These are phyloP conservation scores for Fomitopsis betulina DNA, from an alignment of 1,284 basidiomycete genomes.

Conservation along the genomic window DNA sequence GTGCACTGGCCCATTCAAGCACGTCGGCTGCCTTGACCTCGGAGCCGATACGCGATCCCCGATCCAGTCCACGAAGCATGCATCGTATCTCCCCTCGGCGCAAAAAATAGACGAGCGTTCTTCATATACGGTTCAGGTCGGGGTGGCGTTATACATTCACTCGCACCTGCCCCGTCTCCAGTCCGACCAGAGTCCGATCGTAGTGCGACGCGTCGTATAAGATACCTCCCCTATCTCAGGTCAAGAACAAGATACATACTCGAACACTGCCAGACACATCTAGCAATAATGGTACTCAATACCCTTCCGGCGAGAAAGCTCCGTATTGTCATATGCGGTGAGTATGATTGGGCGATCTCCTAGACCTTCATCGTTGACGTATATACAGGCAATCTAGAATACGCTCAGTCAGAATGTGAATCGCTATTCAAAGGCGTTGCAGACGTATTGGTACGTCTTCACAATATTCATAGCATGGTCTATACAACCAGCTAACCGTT, in stretches of 20 bases:
- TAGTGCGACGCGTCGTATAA: neutral
- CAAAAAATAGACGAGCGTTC: too few species aligned
- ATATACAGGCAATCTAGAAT: neutral
- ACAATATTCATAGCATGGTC: neutral
- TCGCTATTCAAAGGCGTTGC: slow-evolving; percentile 63
- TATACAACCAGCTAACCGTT: neutral
- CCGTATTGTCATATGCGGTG: neutral
- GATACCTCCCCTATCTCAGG: neutral
- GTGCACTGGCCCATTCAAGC: too few species aligned
- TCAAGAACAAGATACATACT: neutral
- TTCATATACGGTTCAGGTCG: too few species aligned
- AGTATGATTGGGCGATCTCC: neutral
- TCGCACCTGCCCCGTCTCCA: too few species aligned
- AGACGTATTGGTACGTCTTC: slow-evolving; percentile 66
- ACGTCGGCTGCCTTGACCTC: too few species aligned
- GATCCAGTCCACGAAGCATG: too few species aligned
- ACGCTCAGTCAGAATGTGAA: slow-evolving; percentile 42
- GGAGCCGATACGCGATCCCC: too few species aligned
- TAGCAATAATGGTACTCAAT: neutral
- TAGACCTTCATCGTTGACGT: neutral
- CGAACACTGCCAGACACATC: neutral
- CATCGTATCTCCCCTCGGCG: too few species aligned
- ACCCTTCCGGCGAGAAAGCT: neutral
- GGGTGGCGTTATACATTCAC: too few species aligned
- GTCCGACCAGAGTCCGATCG: too few species aligned